Percentiles rank a stretch among this genome's conserved stretches.
phyloP scores from a whole-genome alignment of 176 grass and related monocot genomes.

The Hordeum vulgare region MorexV3_pseudomolecules_assembly NC_058522.1:135771489-135771988 shows the following conservation, averaged over 20 bases:
- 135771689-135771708: not conserved
- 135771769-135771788: not conserved
- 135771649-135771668: not conserved
- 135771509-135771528: not conserved
- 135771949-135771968: not conserved
- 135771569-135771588: not conserved
- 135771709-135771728: not conserved
- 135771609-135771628: not conserved
- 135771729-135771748: not conserved
- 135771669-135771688: not conserved
- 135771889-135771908: not conserved
- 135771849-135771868: not conserved
- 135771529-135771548: not conserved
- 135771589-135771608: not conserved
- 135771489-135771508: not conserved
- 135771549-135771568: not conserved
- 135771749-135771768: not conserved
- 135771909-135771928: not conserved
- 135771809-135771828: not conserved
- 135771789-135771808: not conserved
- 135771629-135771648: not conserved
- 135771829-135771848: not conserved
- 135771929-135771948: not conserved
- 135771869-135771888: not conserved
- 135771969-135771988: not conserved